phyloP scores from a whole-genome alignment of 2,329 filamentous ascomycete genomes.

The Diaporthe helianthi region DNA sequence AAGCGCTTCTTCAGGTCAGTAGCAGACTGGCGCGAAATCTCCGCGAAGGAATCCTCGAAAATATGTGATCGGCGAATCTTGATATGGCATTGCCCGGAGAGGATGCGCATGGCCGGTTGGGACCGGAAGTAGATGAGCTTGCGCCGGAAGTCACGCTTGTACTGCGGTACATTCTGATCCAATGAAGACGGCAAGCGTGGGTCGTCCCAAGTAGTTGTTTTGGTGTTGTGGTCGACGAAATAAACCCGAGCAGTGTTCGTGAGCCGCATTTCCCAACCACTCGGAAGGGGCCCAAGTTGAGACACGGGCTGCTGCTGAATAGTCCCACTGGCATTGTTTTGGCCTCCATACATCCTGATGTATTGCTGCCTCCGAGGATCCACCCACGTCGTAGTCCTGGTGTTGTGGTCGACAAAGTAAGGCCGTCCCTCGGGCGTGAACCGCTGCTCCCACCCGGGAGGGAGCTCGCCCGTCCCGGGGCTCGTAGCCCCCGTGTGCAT shows the following conservation, averaged over 20 bases:
- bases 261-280: slow-evolving; percentile 99
- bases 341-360: slow-evolving; percentile 94
- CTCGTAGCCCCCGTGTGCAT: slow-evolving; percentile 95
- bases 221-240: slow-evolving; percentile 99
- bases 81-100: slow-evolving; percentile 96
- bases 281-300: slow-evolving; percentile 91
- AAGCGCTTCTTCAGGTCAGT: slow-evolving; percentile 96
- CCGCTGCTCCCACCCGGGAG: slow-evolving; percentile 94
- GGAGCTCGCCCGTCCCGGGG: slow-evolving; percentile 91
- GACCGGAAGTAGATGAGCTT: slow-evolving; percentile 99
- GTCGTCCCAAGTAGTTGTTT: slow-evolving; percentile 99
- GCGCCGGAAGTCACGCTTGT: slow-evolving; percentile 97
- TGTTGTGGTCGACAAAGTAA: slow-evolving; percentile 99
- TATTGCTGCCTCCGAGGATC: slow-evolving; percentile 97
- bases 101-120: slow-evolving; percentile 92
- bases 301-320: slow-evolving; percentile 98
- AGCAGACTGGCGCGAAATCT: slow-evolving; percentile 95
- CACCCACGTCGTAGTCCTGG: slow-evolving; percentile 97
- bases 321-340: slow-evolving; percentile 82
- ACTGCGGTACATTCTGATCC: slow-evolving; percentile 98
- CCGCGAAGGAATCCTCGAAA: slow-evolving; percentile 98
- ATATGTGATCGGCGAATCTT: slow-evolving; percentile 97
- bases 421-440: slow-evolving; percentile 93
- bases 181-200: slow-evolving; percentile 92
- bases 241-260: slow-evolving; percentile 98